phyloP scores from a whole-genome alignment of 2,329 filamentous ascomycete species.

The Verticillium alfalfae region DNA sequence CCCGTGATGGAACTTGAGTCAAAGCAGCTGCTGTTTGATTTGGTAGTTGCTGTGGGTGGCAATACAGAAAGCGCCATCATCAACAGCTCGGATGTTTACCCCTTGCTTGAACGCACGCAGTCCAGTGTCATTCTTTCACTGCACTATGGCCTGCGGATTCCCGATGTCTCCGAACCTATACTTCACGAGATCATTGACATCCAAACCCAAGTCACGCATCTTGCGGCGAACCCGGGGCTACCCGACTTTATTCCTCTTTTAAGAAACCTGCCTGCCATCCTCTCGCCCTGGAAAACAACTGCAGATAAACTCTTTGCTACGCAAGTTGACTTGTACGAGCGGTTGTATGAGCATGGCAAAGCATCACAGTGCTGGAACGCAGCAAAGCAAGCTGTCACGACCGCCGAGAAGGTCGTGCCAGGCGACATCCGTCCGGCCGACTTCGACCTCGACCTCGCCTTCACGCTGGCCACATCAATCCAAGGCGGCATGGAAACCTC shows the following conservation, averaged over 20 bases:
- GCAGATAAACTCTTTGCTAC: conserved; percentile 23
- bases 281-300: conserved; percentile 28
- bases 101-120: conserved; percentile 26
- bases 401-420: background rate
- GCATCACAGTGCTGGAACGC: conserved; percentile 22
- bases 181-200: conserved; percentile 17
- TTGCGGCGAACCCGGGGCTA: conserved; percentile 20
- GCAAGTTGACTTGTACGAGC: conserved; percentile 18
- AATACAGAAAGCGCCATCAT: background rate
- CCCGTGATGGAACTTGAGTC: conserved; percentile 39
- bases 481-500: conserved; percentile 26
- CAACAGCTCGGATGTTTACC: conserved; percentile 16
- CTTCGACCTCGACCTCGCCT: conserved; percentile 23
- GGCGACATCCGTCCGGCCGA: conserved; percentile 7
- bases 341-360: conserved; percentile 16
- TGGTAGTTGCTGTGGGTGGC: background rate
- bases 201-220: conserved; percentile 15
- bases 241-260: conserved; percentile 36
- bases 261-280: conserved; percentile 27
- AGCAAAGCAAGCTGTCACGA: conserved; percentile 17
- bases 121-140: conserved; percentile 27
- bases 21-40: conserved; percentile 33
- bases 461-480: conserved; percentile 21
- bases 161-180: conserved; percentile 15
- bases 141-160: conserved; percentile 26